Evolutionary conservation across 768 basidiomycete species (phyloP), one percentile per base, ranked within the genome.

Genomic region (Tylopilus plumbeoviolaceoides): DNA sequence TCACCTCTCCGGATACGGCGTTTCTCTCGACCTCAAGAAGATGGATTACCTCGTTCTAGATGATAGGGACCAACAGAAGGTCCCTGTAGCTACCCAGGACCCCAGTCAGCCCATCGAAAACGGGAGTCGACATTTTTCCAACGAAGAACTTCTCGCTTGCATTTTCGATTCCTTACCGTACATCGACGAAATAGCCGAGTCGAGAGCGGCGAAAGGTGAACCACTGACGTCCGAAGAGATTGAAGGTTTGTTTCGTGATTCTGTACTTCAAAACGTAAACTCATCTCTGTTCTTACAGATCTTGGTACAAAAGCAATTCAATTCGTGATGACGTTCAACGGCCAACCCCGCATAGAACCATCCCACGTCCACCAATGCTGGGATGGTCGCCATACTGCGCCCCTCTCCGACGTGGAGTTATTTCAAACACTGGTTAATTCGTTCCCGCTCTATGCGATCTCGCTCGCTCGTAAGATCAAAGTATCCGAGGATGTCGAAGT

Each of bases 41-140:
- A 97, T 83, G 78, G 97, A 99, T 62, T 99, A 98, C 65, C 79
- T 98, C 12, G 93, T 87, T 5, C 73, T 98, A 8, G 97, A 99
- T 64, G 97, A 99, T 67, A 75, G 97, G 42, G 63, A 69, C 66
- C 57, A 61, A 57, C 67, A 52, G 51, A 39, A 56, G 14, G 42
- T 25, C 0, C 38, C 45, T 20, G 12, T 48, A 1, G 23, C 40
- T 18, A 18, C 48, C 10, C 54, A 48, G 11, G 50, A 52, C 9
- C 43, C 53, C 9, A 40, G 9, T 28, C 46, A 47, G 15, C 15
- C 27, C 3, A 25, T 33, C 36, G 46, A 51, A 14, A n/a, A 28
- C 11, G 40, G 33, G 53, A 54, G 63, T 58, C 54, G 48, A 28
- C 27, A 14, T 7, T 41, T 27, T 7, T 56, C 58, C 8, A 50